phyloP scores from a whole-genome alignment of 116 monocot genomes.

The Posidonia oceanica region DNA sequence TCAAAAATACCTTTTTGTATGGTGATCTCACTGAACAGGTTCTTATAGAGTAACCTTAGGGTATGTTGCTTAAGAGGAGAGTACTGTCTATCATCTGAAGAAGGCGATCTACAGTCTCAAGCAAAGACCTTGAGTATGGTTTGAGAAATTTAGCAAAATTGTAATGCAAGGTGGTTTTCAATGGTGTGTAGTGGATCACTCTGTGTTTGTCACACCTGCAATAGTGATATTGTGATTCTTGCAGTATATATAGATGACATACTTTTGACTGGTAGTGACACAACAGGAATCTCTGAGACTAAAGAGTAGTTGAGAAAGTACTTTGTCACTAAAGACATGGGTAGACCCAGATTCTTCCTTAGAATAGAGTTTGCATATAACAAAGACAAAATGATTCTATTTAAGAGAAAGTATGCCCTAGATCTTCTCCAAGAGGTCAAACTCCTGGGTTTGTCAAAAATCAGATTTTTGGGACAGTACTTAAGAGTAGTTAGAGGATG shows the following conservation, averaged over 20 bases:
- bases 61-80: not conserved
- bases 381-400: no score
- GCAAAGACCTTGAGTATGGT: not conserved
- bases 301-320: not conserved
- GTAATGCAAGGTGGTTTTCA: not conserved
- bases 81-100: not conserved
- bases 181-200: not conserved
- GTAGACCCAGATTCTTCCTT: no score
- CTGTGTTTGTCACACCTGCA: not conserved
- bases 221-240: not conserved
- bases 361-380: no score
- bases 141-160: not conserved
- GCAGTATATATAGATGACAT: not conserved
- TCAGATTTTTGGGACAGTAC: no score
- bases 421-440: no score
- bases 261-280: not conserved
- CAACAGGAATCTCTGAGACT: not conserved
- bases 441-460: no score
- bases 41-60: not conserved
- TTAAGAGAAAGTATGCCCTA: no score
- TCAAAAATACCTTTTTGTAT: constrained; percentile 4
- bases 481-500: no score
- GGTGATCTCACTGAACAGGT: not conserved
- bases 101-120: not conserved
- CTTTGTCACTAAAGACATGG: not conserved